Evolutionary conservation across 345 rosid species (phyloP).

Genomic region (Citrus sp.): DNA sequence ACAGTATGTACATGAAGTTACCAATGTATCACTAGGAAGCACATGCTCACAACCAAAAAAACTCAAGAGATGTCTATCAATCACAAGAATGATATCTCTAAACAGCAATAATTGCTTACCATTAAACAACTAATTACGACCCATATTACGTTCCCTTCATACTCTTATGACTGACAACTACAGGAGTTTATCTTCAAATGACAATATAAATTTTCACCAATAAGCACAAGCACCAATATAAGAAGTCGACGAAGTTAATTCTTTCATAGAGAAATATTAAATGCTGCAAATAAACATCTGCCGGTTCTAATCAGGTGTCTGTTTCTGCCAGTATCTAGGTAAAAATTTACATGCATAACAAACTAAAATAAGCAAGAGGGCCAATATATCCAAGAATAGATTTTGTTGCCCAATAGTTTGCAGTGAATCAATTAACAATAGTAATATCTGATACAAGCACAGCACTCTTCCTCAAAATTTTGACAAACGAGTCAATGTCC

Average conservation of each 20-base stretch:
- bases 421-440: background rate
- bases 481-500: background rate
- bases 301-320: too few relatives aligned
- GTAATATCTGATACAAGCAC: background rate
- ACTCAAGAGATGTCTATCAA: background rate
- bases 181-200: background rate
- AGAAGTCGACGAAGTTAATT: background rate
- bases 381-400: background rate
- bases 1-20: background rate
- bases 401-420: background rate
- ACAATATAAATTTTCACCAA: background rate
- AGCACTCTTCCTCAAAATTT: conserved; percentile 14
- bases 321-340: background rate
- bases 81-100: background rate
- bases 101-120: background rate
- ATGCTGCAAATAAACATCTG: background rate
- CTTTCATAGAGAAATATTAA: background rate
- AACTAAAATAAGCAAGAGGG: background rate
- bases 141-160: background rate
- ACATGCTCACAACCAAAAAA: background rate
- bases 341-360: background rate
- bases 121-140: background rate
- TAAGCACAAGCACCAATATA: background rate
- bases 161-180: background rate
- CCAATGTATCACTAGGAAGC: background rate